Conservation (phyloP, 495 filamentous ascomycete genomes). For the Elaphomyces granulatus region DNA sequence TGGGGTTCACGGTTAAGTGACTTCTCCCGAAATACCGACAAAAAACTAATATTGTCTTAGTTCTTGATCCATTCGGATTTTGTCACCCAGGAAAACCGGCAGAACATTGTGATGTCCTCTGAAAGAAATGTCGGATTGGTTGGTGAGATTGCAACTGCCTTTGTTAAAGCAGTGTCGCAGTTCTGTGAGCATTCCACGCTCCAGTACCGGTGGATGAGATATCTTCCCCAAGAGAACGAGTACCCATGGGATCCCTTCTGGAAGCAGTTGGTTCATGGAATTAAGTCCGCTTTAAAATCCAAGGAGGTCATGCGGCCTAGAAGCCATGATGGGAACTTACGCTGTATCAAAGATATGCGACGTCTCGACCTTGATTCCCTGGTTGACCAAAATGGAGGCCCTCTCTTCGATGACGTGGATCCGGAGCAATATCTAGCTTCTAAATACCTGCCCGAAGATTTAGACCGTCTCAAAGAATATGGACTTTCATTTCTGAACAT, state of each 20-base stretch:
- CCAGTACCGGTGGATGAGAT: conserved; percentile 15
- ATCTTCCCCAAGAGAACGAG: conserved; percentile 8
- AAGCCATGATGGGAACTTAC: conserved; percentile 4
- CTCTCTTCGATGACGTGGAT: conserved; percentile 10
- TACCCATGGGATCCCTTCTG: conserved; percentile 7
- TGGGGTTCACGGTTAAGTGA: conserved; percentile 14
- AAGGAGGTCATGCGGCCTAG: conserved; percentile 1
- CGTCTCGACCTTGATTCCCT: conserved; percentile 1
- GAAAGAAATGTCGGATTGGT: conserved; percentile 11
- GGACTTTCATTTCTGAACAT: conserved; percentile 6
- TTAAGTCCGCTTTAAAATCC: conserved; percentile 1
- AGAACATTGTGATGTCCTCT: conserved; percentile 21
- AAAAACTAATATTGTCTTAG: too few species aligned
- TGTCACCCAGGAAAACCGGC: conserved; percentile 26
- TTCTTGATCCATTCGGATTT: conserved; percentile 38
- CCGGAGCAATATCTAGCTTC: conserved; percentile 10
- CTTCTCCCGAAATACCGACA: too few species aligned
- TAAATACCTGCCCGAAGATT: conserved; percentile 6
- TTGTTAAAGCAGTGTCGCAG: conserved; percentile 13
- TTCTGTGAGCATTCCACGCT: conserved; percentile 14
- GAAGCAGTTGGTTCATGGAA: conserved; percentile 3
- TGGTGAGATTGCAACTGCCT: conserved; percentile 10
- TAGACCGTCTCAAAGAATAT: conserved; percentile 3
- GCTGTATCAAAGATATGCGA: conserved; percentile 5
- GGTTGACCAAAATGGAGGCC: conserved; percentile 8